Percentiles rank a stretch among this genome's conserved stretches.
Evolutionary conservation across 2,329 filamentous ascomycete species (phyloP).

Genomic region (Bipolaris sorokiniana): DNA sequence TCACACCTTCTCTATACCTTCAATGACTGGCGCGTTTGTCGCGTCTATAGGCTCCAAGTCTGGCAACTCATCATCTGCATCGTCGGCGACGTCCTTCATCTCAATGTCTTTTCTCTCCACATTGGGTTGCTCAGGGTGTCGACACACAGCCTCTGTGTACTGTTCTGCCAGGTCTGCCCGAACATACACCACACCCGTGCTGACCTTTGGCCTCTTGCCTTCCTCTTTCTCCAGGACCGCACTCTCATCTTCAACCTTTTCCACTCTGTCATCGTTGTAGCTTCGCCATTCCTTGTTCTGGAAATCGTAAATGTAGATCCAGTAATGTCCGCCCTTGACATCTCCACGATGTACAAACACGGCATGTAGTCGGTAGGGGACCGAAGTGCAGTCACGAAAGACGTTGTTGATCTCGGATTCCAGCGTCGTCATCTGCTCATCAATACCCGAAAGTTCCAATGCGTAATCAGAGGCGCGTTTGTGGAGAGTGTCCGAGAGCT

Average conservation of each 20-base stretch:
- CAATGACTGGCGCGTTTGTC: conserved; percentile 31
- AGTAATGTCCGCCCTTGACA: conserved; percentile 78
- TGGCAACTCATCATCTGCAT: conserved; percentile 15
- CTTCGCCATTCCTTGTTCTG: conserved; percentile 81
- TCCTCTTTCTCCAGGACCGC: conserved; percentile 73
- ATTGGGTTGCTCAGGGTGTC: conserved; percentile 19
- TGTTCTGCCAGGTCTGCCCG: conserved; percentile 67
- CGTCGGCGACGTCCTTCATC: conserved; percentile 24
- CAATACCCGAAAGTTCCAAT: conserved; percentile 35
- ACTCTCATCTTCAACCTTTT: conserved; percentile 68
- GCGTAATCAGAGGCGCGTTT: conserved; percentile 31
- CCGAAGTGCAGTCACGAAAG: conserved; percentile 67
- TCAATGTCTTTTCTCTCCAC: conserved; percentile 20
- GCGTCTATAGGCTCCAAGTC: conserved; percentile 11
- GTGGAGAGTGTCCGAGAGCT: conserved; percentile 29
- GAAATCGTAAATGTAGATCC: conserved; percentile 95
- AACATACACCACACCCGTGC: conserved; percentile 80
- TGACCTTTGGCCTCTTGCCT: conserved; percentile 54
- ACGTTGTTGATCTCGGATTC: conserved; percentile 60
- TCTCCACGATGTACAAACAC: conserved; percentile 88
- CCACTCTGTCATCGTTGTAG: conserved; percentile 90
- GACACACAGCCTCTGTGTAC: conserved; percentile 61
- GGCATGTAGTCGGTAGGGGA: conserved; percentile 84
- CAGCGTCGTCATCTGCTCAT: conserved; percentile 53
- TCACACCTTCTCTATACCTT: conserved; percentile 40